Percentiles rank a stretch among this genome's conserved stretches.
Evolutionary conservation across 148 eudicot genomes (phyloP).

Genomic region (Salicornia ramosissima): DNA sequence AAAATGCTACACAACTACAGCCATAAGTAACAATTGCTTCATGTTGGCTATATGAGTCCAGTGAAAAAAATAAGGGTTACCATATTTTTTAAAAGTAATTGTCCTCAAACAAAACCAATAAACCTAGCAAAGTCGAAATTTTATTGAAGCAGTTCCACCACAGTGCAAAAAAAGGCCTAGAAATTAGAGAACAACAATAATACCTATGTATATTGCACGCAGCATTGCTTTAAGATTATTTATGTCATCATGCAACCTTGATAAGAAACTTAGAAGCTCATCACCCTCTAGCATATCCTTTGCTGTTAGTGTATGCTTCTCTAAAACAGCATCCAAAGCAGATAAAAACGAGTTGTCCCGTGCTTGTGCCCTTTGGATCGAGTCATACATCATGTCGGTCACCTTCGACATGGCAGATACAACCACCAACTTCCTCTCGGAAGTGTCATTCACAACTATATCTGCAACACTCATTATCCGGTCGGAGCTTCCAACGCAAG

Average conservation of each 20-base stretch:
- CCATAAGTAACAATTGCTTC: not conserved
- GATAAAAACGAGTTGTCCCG: constrained; percentile 64
- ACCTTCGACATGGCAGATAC: constrained; percentile 99
- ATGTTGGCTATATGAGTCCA: not conserved
- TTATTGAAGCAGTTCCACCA: not conserved
- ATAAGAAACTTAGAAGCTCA: constrained; percentile 61
- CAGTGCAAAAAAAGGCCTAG: constrained; percentile 4
- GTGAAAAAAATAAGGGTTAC: not conserved
- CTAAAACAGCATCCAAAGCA: constrained; percentile 75
- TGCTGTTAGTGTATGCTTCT: constrained; percentile 82
- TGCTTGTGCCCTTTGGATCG: constrained; percentile 68
- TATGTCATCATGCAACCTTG: constrained; percentile 65
- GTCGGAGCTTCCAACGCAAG: constrained; percentile 87
- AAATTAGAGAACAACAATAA: not conserved
- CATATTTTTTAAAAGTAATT: not conserved
- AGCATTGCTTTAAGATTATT: constrained; percentile 93
- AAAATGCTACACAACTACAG: not conserved
- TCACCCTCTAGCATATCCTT: constrained; percentile 68
- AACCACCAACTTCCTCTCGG: constrained; percentile 83
- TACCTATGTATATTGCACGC: constrained; percentile 91
- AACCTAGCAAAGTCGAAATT: not conserved
- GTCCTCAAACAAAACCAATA: not conserved
- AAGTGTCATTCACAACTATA: constrained; percentile 55
- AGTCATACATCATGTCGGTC: constrained; percentile 97
- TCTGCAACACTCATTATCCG: constrained; percentile 84